phyloP scores from a whole-genome alignment of 2,329 filamentous ascomycete species.

The Xylariaceae sp. region DNA sequence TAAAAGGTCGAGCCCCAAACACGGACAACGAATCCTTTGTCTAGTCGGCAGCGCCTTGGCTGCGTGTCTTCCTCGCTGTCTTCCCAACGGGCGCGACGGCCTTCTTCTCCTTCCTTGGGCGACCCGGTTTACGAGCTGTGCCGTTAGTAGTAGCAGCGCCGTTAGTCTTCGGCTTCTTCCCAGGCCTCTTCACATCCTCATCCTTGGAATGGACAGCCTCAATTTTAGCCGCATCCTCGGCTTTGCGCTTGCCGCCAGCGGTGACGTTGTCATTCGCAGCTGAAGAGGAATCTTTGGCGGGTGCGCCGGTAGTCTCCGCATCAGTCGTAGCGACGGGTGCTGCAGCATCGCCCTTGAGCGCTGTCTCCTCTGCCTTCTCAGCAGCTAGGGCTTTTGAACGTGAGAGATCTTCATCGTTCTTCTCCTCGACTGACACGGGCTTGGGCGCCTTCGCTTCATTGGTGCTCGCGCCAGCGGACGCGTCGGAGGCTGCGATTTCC shows the following conservation, averaged over 20 bases:
- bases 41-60: slow-evolving; percentile 29
- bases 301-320: slow-evolving; percentile 3
- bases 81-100: slow-evolving; percentile 32
- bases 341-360: slow-evolving; percentile 15
- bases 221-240: slow-evolving; percentile 14
- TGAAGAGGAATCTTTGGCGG: slow-evolving; percentile 14
- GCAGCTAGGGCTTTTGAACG: slow-evolving; percentile 14
- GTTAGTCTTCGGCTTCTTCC: slow-evolving; percentile 42
- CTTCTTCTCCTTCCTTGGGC: slow-evolving; percentile 36
- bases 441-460: slow-evolving; percentile 26
- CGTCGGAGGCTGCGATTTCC: slow-evolving; percentile 18
- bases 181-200: slow-evolving; percentile 28
- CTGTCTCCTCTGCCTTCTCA: slow-evolving; percentile 24
- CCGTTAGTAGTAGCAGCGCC: slow-evolving; percentile 30
- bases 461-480: slow-evolving; percentile 20
- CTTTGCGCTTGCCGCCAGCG: slow-evolving; percentile 30
- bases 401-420: slow-evolving; percentile 28
- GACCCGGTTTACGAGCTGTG: slow-evolving; percentile 32
- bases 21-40: background rate
- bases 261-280: slow-evolving; percentile 15
- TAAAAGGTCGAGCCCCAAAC: background rate
- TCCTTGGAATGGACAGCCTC: slow-evolving; percentile 15
- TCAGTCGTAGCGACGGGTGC: slow-evolving; percentile 6
- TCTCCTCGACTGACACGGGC: slow-evolving; percentile 31
- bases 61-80: slow-evolving; percentile 39